Percentiles rank a stretch among this genome's conserved stretches.
Conservation (phyloP, 768 basidiomycete species). For the Podaxis pistillaris region DNA sequence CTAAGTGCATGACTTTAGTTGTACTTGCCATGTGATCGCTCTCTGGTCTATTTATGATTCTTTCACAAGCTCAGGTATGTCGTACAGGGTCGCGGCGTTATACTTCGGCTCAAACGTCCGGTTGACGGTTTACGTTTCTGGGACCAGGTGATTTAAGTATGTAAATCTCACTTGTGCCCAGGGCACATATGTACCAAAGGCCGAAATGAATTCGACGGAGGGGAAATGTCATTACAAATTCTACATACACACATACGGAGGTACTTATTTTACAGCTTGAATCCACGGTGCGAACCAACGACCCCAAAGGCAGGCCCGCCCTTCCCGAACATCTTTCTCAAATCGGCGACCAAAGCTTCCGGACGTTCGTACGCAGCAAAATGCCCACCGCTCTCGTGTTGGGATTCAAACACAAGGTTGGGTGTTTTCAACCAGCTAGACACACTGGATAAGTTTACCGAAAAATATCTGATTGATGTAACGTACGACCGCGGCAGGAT, state of each 20-base stretch:
- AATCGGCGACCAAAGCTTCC: conserved; percentile 42
- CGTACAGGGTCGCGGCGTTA: no score
- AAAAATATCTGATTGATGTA: neutral
- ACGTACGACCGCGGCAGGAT: conserved; percentile 30
- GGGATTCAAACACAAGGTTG: conserved; percentile 44
- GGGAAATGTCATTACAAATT: no score
- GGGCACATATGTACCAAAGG: no score
- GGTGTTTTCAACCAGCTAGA: conserved; percentile 40
- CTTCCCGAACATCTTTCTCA: conserved; percentile 56
- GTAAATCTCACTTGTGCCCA: no score
- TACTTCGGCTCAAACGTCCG: no score
- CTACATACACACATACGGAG: neutral
- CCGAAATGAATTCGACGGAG: no score
- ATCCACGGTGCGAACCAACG: conserved; percentile 43
- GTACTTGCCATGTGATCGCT: no score
- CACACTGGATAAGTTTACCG: neutral
- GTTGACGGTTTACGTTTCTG: no score
- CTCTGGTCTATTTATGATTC: no score
- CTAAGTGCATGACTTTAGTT: no score
- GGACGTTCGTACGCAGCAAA: conserved; percentile 57
- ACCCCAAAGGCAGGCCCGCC: conserved; percentile 48
- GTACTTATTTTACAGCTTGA: conserved; percentile 4
- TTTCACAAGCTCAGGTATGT: no score
- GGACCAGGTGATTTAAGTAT: no score
- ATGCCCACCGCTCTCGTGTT: conserved; percentile 54